These are phyloP conservation scores for Xerocomellus amylosporus DNA, from an alignment of 768 basidiomycete genomes.

Conservation along the genomic window DNA sequence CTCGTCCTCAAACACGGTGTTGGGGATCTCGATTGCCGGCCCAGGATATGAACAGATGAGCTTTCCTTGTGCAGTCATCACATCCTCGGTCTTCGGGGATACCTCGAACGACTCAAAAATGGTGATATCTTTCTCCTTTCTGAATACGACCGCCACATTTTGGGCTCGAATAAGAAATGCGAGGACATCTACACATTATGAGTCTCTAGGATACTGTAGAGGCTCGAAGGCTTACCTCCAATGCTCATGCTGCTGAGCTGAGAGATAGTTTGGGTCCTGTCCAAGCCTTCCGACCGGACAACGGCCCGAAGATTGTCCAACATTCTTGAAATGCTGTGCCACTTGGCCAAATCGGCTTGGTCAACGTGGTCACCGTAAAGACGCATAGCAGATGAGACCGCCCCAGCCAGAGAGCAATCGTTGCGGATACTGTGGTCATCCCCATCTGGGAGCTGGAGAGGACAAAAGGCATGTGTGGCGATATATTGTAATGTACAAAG, in stretches of 20 bases:
- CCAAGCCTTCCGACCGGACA: not conserved
- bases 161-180: conserved; percentile 43
- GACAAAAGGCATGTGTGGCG: conserved; percentile 43
- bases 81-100: conserved; percentile 33
- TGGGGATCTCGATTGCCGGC: conserved; percentile 39
- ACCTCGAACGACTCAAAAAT: conserved; percentile 48
- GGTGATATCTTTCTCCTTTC: conserved; percentile 26
- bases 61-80: conserved; percentile 42
- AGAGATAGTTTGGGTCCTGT: conserved; percentile 7
- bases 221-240: conserved; percentile 14
- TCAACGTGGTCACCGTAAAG: conserved; percentile 15
- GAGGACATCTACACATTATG: conserved; percentile 32
- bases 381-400: conserved; percentile 18
- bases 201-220: not conserved
- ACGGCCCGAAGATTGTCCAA: conserved; percentile 21
- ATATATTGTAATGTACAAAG: conserved; percentile 27
- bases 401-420: conserved; percentile 28
- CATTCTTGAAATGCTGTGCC: conserved; percentile 33
- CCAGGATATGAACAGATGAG: conserved; percentile 47
- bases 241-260: conserved; percentile 19
- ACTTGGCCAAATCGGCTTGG: conserved; percentile 15
- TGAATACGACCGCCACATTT: conserved; percentile 46
- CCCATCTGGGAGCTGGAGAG: conserved; percentile 39
- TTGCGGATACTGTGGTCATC: conserved; percentile 30
- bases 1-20: conserved; percentile 24